Evolutionary conservation across 805 yeast species (phyloP).

Genomic region (Teunomyces atbi): DNA sequence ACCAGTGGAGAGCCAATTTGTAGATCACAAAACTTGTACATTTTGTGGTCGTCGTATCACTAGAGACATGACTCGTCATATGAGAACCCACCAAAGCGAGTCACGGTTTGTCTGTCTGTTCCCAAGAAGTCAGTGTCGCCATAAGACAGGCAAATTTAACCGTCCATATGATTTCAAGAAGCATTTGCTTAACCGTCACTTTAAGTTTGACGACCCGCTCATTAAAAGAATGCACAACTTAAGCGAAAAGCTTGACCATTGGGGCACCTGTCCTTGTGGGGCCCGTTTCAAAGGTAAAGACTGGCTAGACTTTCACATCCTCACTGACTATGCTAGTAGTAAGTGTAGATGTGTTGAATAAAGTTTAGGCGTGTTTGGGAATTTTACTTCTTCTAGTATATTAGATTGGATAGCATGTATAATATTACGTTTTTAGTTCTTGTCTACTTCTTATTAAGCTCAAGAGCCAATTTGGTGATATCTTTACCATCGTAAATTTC

Average conservation of each 20-base stretch:
- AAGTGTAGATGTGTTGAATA: constrained; percentile 9
- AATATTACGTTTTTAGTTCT: constrained; percentile 1
- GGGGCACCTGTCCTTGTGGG: constrained; percentile 52
- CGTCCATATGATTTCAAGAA: constrained; percentile 69
- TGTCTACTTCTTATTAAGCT: background rate
- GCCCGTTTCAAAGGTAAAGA: constrained; percentile 28
- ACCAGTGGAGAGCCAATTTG: constrained; percentile 36
- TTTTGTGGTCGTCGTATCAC: constrained; percentile 54
- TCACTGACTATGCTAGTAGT: constrained; percentile 19
- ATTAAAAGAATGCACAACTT: constrained; percentile 48
- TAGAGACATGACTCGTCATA: constrained; percentile 61
- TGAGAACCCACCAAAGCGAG: constrained; percentile 58
- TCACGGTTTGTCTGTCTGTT: constrained; percentile 58
- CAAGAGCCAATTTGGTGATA: constrained; percentile 17
- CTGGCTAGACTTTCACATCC: constrained; percentile 39
- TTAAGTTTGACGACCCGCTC: constrained; percentile 48
- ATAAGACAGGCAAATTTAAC: constrained; percentile 61
- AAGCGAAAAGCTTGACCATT: constrained; percentile 48
- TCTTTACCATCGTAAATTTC: constrained; percentile 19
- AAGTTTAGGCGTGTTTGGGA: background rate
- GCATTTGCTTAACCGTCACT: constrained; percentile 61
- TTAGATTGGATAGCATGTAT: constrained; percentile 1
- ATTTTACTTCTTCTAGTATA: background rate
- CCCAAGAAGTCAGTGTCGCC: constrained; percentile 54
- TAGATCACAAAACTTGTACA: constrained; percentile 43